A percentile compares a stretch with the other conserved stretches of the same genome.
phyloP scores from a whole-genome alignment of 2,329 filamentous ascomycete genomes.

The Fusarium oligoseptatum region DNA sequence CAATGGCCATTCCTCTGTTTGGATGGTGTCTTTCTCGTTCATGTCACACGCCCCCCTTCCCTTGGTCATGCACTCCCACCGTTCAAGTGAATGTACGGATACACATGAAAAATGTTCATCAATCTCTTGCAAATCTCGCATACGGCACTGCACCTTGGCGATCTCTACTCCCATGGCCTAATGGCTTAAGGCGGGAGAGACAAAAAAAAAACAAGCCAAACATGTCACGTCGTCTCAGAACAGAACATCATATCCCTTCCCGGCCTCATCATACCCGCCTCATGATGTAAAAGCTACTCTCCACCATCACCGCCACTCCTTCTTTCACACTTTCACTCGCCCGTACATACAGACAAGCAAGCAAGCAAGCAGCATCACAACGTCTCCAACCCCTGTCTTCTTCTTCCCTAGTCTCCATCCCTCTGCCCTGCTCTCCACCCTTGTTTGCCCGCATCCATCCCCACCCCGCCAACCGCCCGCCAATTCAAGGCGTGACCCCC shows the following conservation, averaged over 20 bases:
- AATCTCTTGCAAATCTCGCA: slow-evolving; percentile 29
- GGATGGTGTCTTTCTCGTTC: not conserved
- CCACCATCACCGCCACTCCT: slow-evolving; percentile 26
- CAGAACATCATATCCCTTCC: slow-evolving; percentile 3
- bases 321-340: not conserved
- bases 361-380: not conserved
- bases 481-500: slow-evolving; percentile 39
- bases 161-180: slow-evolving; percentile 4
- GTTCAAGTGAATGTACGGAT: slow-evolving; percentile 19
- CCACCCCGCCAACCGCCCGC: slow-evolving; percentile 38
- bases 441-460: slow-evolving; percentile 39
- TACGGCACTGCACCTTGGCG: slow-evolving; percentile 23
- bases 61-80: slow-evolving; percentile 25
- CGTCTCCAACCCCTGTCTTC: slow-evolving; percentile 27
- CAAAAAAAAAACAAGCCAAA: slow-evolving; percentile 15
- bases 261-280: not conserved
- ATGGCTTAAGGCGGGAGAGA: slow-evolving; percentile 1
- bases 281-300: slow-evolving; percentile 2
- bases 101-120: not conserved
- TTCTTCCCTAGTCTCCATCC: slow-evolving; percentile 29
- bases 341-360: not conserved
- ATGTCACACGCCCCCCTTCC: slow-evolving; percentile 18
- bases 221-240: slow-evolving; percentile 10
- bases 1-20: slow-evolving; percentile 3
- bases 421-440: slow-evolving; percentile 39